Conservation (phyloP, 768 basidiomycete genomes). For the Trametes gibbosa region DNA sequence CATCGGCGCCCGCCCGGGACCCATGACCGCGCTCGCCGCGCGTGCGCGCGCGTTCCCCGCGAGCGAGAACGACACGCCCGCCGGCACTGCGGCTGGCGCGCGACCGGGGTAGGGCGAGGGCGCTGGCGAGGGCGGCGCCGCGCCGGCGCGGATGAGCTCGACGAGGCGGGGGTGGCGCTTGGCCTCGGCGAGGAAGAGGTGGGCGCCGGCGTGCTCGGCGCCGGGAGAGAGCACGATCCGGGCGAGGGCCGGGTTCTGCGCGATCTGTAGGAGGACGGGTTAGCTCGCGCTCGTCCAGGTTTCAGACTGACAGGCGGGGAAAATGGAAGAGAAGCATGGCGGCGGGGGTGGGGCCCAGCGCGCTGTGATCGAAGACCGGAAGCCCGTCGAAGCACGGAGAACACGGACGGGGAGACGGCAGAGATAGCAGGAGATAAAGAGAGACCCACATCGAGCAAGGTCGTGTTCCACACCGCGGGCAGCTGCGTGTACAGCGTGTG, state of each 20-base stretch:
- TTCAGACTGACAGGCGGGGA: neutral
- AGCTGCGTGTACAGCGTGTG: conserved; percentile 51
- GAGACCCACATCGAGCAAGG: conserved; percentile 45
- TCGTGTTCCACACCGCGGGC: conserved; percentile 57
- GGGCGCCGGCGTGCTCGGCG: conserved; percentile 43
- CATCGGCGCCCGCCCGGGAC: neutral
- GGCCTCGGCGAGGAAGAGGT: conserved; percentile 58
- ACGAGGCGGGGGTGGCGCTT: conserved; percentile 48
- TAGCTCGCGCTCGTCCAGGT: neutral
- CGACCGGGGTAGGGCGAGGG: neutral
- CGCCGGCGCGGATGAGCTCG: conserved; percentile 55
- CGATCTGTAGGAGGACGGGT: conserved; percentile 17
- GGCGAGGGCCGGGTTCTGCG: conserved; percentile 45
- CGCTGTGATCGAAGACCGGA: too few species aligned
- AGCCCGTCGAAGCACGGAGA: neutral
- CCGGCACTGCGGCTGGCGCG: too few species aligned
- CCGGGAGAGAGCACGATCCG: conserved; percentile 36
- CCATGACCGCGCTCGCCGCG: conserved; percentile 7
- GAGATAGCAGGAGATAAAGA: neutral
- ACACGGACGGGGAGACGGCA: neutral
- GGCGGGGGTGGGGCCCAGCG: too few species aligned
- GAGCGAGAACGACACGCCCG: conserved; percentile 2
- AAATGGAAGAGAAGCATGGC: neutral
- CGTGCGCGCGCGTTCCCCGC: conserved; percentile 5
- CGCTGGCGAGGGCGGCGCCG: conserved; percentile 29